A percentile compares a stretch with the other conserved stretches of the same genome.
These are phyloP conservation scores for Albizia julibrissin DNA, from an alignment of 306 rosid genomes.

Conservation along the genomic window DNA sequence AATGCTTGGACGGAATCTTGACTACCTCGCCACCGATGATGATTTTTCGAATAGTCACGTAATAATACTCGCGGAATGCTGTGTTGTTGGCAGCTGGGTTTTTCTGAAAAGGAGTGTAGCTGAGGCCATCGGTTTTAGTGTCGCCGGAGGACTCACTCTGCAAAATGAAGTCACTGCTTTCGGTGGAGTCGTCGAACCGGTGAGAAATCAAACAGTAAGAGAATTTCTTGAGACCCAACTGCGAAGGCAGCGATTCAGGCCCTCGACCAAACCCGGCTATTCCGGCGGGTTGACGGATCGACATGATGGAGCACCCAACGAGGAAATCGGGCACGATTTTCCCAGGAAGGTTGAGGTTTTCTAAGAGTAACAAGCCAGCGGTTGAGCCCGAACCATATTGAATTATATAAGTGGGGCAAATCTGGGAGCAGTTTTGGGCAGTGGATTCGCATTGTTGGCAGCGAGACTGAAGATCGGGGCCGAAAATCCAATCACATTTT, in stretches of 20 bases:
- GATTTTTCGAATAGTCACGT: constrained; percentile 56
- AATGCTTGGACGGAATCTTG: constrained; percentile 52
- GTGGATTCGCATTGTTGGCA: constrained; percentile 46
- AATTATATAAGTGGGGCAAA: constrained; percentile 64
- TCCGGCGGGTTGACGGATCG: constrained; percentile 74
- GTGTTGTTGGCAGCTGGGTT: constrained; percentile 47
- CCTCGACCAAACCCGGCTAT: constrained; percentile 96
- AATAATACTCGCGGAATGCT: constrained; percentile 62
- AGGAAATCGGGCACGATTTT: constrained; percentile 48
- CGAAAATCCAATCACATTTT: constrained; percentile 72
- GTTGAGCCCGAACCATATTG: constrained; percentile 85
- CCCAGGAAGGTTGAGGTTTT: constrained; percentile 55
- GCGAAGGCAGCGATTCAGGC: constrained; percentile 68
- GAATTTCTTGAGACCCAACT: constrained; percentile 74
- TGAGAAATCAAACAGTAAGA: constrained; percentile 75
- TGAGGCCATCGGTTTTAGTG: constrained; percentile 31
- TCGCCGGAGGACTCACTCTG: constrained; percentile 41
- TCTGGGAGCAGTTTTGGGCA: constrained; percentile 43
- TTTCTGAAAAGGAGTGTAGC: constrained; percentile 68
- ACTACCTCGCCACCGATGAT: constrained; percentile 56
- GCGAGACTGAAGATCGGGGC: constrained; percentile 42
- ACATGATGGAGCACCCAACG: constrained; percentile 79
- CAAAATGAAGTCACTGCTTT: constrained; percentile 65
- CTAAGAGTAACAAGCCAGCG: constrained; percentile 60
- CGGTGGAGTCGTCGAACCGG: constrained; percentile 62